Evolutionary conservation across 192 early-diverging fungal genomes (phyloP).

Genomic region (Umbelopsis sp.): DNA sequence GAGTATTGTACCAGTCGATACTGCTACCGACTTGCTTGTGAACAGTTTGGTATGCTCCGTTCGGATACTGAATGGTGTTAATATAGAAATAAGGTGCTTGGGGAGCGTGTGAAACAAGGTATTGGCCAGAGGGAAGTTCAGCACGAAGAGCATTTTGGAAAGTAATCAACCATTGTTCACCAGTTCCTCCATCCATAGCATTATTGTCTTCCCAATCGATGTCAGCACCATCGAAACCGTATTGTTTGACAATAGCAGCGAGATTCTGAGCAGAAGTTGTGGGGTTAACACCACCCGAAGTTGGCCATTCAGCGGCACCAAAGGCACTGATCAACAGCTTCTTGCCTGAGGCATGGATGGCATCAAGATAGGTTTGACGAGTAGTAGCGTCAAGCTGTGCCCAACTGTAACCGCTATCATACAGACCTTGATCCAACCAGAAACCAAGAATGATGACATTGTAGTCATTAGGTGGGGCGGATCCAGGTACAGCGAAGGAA

Average conservation of each 20-base stretch:
- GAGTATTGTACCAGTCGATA: conserved; percentile 41
- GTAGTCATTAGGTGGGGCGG: conserved; percentile 33
- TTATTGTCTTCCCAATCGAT: conserved; percentile 45
- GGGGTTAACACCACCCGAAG: conserved; percentile 26
- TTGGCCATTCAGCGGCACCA: conserved; percentile 39
- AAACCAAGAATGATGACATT: conserved; percentile 42
- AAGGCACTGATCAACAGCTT: conserved; percentile 33
- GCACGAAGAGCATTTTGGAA: conserved; percentile 28
- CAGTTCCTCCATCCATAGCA: conserved; percentile 36
- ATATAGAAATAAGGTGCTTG: conserved; percentile 41
- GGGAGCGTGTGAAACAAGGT: conserved; percentile 40
- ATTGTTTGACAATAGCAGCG: conserved; percentile 37
- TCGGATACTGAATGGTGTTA: conserved; percentile 31
- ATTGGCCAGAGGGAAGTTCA: conserved; percentile 27
- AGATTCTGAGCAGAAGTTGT: conserved; percentile 29
- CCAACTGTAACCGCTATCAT: conserved; percentile 31
- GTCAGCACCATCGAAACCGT: conserved; percentile 40
- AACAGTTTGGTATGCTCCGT: conserved; percentile 37
- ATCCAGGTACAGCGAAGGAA: conserved; percentile 32
- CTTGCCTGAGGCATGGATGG: conserved; percentile 36
- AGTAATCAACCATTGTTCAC: conserved; percentile 40
- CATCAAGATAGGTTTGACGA: conserved; percentile 25
- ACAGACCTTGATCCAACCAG: conserved; percentile 29
- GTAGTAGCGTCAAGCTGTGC: conserved; percentile 22
- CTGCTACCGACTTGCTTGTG: conserved; percentile 30